Percentiles rank a stretch among this genome's conserved stretches.
These are phyloP conservation scores for Heterobasidion annosum DNA, from an alignment of 1,284 basidiomycete species.

Conservation along the genomic window DNA sequence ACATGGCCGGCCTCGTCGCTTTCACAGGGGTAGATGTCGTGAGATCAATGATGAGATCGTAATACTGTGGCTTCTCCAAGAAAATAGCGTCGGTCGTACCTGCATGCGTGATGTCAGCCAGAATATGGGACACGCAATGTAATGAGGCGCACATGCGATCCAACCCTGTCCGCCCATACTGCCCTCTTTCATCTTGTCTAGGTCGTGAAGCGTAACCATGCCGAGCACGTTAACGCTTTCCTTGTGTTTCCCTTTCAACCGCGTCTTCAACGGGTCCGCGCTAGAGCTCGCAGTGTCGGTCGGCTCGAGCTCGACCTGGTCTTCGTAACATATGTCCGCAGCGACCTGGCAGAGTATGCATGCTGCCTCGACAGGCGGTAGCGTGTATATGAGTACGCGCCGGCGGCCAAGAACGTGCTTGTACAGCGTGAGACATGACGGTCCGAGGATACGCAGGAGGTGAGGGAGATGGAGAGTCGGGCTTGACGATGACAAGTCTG, in stretches of 20 bases:
- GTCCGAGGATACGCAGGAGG: constrained; percentile 64
- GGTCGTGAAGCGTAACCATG: constrained; percentile 66
- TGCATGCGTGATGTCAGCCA: constrained; percentile 11
- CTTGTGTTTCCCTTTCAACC: constrained; percentile 34
- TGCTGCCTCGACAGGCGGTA: constrained; percentile 69
- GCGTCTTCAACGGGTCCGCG: constrained; percentile 13
- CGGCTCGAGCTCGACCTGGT: constrained; percentile 28
- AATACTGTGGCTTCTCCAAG: constrained; percentile 65
- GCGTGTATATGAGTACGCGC: constrained; percentile 66
- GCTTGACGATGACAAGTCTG: constrained; percentile 23
- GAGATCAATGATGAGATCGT: constrained; percentile 71
- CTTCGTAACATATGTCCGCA: constrained; percentile 61
- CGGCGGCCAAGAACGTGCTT: constrained; percentile 66
- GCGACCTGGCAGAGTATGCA: constrained; percentile 69
- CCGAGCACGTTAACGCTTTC: constrained; percentile 62
- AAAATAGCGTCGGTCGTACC: constrained; percentile 76
- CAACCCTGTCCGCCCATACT: constrained; percentile 54
- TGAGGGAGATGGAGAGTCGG: constrained; percentile 61
- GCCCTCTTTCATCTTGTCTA: constrained; percentile 47
- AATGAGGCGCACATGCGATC: constrained; percentile 54
- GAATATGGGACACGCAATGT: neutral
- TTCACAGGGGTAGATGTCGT: constrained; percentile 53
- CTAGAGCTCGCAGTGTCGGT: constrained; percentile 10
- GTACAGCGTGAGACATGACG: constrained; percentile 66
- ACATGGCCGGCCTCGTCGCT: constrained; percentile 55